A percentile compares a stretch with the other conserved stretches of the same genome.
Evolutionary conservation across 2,329 filamentous ascomycete species (phyloP).

Genomic region (Hypomyces rosellus): DNA sequence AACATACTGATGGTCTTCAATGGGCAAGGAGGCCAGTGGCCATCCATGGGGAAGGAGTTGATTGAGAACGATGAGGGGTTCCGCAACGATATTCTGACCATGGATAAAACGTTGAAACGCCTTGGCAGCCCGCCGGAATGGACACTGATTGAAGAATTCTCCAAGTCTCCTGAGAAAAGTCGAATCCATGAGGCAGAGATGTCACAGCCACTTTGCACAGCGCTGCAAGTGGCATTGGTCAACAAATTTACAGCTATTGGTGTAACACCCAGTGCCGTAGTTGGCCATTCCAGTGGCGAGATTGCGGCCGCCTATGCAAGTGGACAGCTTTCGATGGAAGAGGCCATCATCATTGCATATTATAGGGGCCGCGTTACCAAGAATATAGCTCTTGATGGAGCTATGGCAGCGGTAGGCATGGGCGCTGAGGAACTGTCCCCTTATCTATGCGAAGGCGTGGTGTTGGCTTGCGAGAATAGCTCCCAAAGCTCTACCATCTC

Average conservation of each 20-base stretch:
- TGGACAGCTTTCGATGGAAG: constrained; percentile 13
- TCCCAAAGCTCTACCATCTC: background rate
- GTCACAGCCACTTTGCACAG: constrained; percentile 26
- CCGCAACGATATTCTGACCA: background rate
- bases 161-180: background rate
- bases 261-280: constrained; percentile 22
- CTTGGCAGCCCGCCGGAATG: background rate
- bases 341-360: constrained; percentile 25
- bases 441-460: background rate
- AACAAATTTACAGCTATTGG: constrained; percentile 26
- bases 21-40: background rate
- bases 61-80: background rate
- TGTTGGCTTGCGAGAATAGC: background rate
- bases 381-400: background rate
- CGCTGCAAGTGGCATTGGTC: constrained; percentile 35
- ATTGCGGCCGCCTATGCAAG: constrained; percentile 32
- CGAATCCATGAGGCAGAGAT: background rate
- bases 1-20: background rate
- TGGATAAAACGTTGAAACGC: background rate
- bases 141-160: background rate
- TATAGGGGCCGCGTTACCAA: constrained; percentile 12
- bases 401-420: background rate
- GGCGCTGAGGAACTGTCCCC: background rate
- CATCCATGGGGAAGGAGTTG: background rate
- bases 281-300: constrained; percentile 35